A percentile compares a stretch with the other conserved stretches of the same genome.
Evolutionary conservation across 192 early-diverging fungal species (phyloP).

Genomic region (Dispira parvispora): DNA sequence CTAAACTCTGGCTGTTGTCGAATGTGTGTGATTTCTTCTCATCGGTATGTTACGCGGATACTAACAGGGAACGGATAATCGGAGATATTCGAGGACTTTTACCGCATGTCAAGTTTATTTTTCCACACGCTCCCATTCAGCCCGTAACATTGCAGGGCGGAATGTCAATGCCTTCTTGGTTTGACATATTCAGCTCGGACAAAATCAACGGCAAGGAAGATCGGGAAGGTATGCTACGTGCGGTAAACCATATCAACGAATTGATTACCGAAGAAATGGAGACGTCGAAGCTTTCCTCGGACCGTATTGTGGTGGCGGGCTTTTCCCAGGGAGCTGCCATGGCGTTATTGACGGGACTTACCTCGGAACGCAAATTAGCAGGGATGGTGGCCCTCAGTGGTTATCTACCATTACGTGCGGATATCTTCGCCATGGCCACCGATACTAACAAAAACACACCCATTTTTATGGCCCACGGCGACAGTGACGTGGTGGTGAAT

Average conservation of each 20-base stretch:
- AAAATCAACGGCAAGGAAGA: conserved; percentile 40
- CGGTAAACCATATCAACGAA: conserved; percentile 35
- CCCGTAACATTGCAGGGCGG: conserved; percentile 69
- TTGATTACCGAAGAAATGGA: conserved; percentile 61
- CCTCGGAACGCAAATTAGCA: conserved; percentile 45
- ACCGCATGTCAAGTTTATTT: too few species aligned
- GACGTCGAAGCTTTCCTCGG: conserved; percentile 44
- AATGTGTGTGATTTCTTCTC: too few species aligned
- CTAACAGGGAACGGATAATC: too few species aligned
- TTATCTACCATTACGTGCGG: conserved; percentile 46
- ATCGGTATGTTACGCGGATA: too few species aligned
- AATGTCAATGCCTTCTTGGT: conserved; percentile 80
- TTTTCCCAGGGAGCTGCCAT: conserved; percentile 88
- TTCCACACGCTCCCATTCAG: conserved; percentile 56
- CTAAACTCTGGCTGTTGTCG: too few species aligned
- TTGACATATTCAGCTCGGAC: conserved; percentile 48
- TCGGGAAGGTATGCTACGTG: conserved; percentile 45
- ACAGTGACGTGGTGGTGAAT: conserved; percentile 50
- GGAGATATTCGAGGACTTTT: too few species aligned
- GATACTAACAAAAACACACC: conserved; percentile 51
- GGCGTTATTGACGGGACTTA: conserved; percentile 49
- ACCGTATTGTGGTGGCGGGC: conserved; percentile 80
- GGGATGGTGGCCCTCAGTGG: conserved; percentile 62
- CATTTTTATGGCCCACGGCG: conserved; percentile 76
- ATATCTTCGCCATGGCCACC: conserved; percentile 25